These are phyloP conservation scores for Saururus chinensis DNA, from an alignment of 164 flowering plant genomes.

Conservation along the genomic window DNA sequence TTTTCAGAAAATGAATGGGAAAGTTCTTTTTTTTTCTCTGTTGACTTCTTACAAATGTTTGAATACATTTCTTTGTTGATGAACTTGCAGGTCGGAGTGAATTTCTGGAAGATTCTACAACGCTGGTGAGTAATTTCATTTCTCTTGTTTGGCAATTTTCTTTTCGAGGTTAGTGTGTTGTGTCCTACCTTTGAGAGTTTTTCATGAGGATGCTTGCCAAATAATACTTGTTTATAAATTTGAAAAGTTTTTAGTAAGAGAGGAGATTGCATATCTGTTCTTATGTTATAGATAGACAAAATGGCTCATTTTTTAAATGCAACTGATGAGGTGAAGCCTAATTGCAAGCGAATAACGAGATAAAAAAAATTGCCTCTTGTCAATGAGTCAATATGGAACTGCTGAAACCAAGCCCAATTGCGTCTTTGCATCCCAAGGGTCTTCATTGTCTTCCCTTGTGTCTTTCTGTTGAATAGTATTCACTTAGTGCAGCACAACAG, in stretches of 20 bases:
- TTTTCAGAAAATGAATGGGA: too few relatives aligned
- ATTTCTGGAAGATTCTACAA: slow-evolving; percentile 48
- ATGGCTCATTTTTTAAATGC: neutral
- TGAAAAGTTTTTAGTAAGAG: too few relatives aligned
- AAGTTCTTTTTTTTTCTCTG: too few relatives aligned
- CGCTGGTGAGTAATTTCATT: slow-evolving; percentile 39
- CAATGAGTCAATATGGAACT: too few relatives aligned
- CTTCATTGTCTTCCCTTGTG: slow-evolving; percentile 95
- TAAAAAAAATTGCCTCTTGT: too few relatives aligned
- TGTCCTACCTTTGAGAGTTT: neutral
- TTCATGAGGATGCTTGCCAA: too few relatives aligned
- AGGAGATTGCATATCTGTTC: neutral
- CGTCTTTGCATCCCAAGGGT: too few relatives aligned
- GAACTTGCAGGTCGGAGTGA: slow-evolving; percentile 42
- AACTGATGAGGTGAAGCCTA: neutral
- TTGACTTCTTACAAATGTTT: too few relatives aligned
- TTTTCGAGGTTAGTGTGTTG: neutral
- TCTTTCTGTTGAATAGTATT: slow-evolving; percentile 72
- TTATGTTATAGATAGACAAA: neutral
- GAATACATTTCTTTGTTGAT: slow-evolving; percentile 19
- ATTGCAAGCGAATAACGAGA: too few relatives aligned
- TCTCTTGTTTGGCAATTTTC: neutral
- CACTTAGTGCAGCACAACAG: slow-evolving; percentile 46
- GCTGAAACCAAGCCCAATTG: too few relatives aligned
- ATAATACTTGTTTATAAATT: too few relatives aligned